Evolutionary conservation across 495 filamentous ascomycete species (phyloP).

Genomic region (Sordaria brevicollis): DNA sequence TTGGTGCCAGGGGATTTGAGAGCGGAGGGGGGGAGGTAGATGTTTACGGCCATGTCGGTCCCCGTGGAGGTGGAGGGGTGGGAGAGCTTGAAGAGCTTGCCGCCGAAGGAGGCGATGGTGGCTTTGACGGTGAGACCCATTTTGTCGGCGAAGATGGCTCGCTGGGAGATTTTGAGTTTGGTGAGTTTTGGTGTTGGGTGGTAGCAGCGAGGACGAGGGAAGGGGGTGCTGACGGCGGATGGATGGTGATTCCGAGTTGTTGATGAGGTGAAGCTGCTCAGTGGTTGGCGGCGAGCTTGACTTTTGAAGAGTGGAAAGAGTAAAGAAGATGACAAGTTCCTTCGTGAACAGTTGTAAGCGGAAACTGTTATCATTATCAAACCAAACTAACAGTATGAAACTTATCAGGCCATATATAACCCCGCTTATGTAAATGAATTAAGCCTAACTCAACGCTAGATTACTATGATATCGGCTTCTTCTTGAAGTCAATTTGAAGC

Average conservation of each 20-base stretch:
- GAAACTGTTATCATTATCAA: background rate
- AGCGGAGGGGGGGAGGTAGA: constrained; percentile 60
- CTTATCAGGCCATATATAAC: background rate
- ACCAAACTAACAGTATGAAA: background rate
- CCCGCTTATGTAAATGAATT: background rate
- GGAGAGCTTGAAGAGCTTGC: constrained; percentile 85
- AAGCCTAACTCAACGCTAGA: background rate
- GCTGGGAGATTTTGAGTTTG: background rate
- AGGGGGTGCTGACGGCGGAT: background rate
- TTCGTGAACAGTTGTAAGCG: background rate
- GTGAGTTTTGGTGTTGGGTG: background rate
- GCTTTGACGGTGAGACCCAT: constrained; percentile 83
- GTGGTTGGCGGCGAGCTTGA: background rate
- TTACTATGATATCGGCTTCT: background rate
- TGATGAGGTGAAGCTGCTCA: background rate
- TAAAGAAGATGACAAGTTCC: background rate
- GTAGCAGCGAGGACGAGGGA: background rate
- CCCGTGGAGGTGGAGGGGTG: constrained; percentile 63
- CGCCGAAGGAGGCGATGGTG: constrained; percentile 85
- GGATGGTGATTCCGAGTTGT: no score
- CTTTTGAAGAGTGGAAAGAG: background rate
- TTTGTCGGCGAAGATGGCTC: constrained; percentile 5
- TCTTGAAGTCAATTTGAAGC: background rate
- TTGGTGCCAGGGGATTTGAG: constrained; percentile 33
- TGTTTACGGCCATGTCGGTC: constrained; percentile 60